A percentile compares a stretch with the other conserved stretches of the same genome.
phyloP scores from a whole-genome alignment of 106 monocot genomes.

The Allium cepa region DNA sequence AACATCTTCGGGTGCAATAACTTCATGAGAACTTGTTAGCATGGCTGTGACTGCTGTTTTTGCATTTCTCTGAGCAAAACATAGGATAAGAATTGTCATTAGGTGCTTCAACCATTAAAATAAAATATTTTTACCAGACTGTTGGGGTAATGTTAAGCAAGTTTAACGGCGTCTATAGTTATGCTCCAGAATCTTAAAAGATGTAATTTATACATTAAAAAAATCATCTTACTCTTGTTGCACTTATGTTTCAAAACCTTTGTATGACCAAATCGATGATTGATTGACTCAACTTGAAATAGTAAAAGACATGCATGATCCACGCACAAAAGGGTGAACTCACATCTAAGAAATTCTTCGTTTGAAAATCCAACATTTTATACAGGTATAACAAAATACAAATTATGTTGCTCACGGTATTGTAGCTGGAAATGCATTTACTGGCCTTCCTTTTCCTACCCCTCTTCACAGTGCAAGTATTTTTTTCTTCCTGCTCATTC shows the following conservation, averaged over 20 bases:
- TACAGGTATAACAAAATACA: not conserved
- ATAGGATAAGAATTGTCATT: not conserved
- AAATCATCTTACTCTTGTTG: not conserved
- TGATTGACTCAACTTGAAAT: not conserved
- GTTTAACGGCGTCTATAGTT: not conserved
- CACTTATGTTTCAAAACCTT: not conserved
- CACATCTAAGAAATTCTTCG: too few relatives aligned
- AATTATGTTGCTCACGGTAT: not conserved
- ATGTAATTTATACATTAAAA: not conserved
- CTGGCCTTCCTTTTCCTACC: constrained; percentile 72
- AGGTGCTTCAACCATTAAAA: not conserved
- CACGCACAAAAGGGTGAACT: too few relatives aligned
- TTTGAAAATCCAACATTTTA: too few relatives aligned
- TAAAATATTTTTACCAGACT: not conserved
- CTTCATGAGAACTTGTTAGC: constrained; percentile 67
- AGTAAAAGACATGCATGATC: not conserved
- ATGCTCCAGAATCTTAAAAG: not conserved
- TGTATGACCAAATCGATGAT: not conserved
- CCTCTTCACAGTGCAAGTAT: constrained; percentile 30
- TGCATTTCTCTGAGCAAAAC: constrained; percentile 40
- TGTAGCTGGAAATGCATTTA: not conserved
- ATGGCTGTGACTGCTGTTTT: constrained; percentile 92
- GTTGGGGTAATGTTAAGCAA: not conserved
- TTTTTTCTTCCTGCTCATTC: constrained; percentile 7
- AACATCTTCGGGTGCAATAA: constrained; percentile 47